Evolutionary conservation across 495 filamentous ascomycete genomes (phyloP).

Genomic region (Gamarada debralockiae): DNA sequence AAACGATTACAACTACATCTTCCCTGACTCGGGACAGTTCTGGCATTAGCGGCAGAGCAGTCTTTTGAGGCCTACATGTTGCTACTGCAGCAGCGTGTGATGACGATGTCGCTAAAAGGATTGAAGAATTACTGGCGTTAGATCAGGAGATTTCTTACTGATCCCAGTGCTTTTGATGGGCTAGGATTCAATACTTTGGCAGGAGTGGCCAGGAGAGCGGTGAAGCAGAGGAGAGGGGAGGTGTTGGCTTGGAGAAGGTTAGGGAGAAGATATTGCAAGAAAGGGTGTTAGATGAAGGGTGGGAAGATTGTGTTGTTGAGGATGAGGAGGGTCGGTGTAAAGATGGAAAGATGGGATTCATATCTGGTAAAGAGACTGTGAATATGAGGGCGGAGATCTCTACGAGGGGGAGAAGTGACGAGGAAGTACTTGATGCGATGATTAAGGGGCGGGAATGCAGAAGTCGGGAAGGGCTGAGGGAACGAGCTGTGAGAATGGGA

Average conservation of each 20-base stretch:
- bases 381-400: background rate
- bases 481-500: slow-evolving; percentile 4
- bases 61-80: slow-evolving; percentile 44
- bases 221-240: slow-evolving; percentile 12
- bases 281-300: background rate
- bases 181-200: slow-evolving; percentile 22
- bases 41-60: slow-evolving; percentile 35
- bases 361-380: too few relatives aligned
- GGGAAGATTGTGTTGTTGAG: background rate
- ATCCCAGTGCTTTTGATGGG: slow-evolving; percentile 41
- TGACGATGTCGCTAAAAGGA: slow-evolving; percentile 38
- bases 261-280: slow-evolving; percentile 9
- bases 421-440: background rate
- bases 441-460: background rate
- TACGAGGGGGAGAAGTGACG: background rate
- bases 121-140: slow-evolving; percentile 42
- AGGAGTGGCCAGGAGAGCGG: slow-evolving; percentile 14
- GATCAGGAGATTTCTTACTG: slow-evolving; percentile 41
- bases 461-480: background rate
- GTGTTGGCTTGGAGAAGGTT: slow-evolving; percentile 7
- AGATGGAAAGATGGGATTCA: background rate
- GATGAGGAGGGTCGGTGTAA: background rate
- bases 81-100: slow-evolving; percentile 45
- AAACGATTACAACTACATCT: background rate
- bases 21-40: slow-evolving; percentile 22